Base-by-base conservation (phyloP, 2,329 filamentous ascomycete genomes). In the Cercospora citrullina region DNA sequence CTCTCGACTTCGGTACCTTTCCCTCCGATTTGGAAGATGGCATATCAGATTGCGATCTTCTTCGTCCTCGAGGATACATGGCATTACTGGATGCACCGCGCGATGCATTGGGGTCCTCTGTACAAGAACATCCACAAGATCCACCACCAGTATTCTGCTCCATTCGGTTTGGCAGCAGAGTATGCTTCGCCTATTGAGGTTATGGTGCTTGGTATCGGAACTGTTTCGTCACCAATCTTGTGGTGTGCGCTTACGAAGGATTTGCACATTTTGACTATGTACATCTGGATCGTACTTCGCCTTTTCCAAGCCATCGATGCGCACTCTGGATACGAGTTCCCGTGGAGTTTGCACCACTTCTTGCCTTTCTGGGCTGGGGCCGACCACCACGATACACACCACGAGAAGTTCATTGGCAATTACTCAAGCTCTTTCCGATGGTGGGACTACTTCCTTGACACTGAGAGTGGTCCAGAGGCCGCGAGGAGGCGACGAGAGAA, bases 91-190 rank as follows among this genome's bases (percentile, higher is more conserved):
- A 89, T 89, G 74, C 95, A 99, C 84, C 93, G 95, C 75, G 88
- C 87, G 53, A 89, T 99, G 82, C 95, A 99, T 86, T 96, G 93
- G 84, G 94, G 92, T 23, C 92, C 93, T 45, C 89, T 99, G 5
- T 99, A 99, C 89, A 96, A 93, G 85, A 87, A 90, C 77, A 92
- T 99, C 76, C 95, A 99, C 87, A 99, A 99, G 85, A 94, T 99
- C 75, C 95, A 99, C 84, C 95, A 99, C 85, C 94, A 95, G 77
- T 99, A 99, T 85, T 97, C 93, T 42, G 95, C 95, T 12, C 95
- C 95, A 18, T 99, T 99, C 78, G 95, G 95, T 74, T 86, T 99
- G 63, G 94, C 95, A 21, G 94, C 95, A 66, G 95, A 99, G 83
- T 99, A 99, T 81, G 95, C 95, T 6, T 97, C 94, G 53, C 95